phyloP scores from a whole-genome alignment of 2,329 filamentous ascomycete species.

The Pseudogymnoascus destructans region DNA sequence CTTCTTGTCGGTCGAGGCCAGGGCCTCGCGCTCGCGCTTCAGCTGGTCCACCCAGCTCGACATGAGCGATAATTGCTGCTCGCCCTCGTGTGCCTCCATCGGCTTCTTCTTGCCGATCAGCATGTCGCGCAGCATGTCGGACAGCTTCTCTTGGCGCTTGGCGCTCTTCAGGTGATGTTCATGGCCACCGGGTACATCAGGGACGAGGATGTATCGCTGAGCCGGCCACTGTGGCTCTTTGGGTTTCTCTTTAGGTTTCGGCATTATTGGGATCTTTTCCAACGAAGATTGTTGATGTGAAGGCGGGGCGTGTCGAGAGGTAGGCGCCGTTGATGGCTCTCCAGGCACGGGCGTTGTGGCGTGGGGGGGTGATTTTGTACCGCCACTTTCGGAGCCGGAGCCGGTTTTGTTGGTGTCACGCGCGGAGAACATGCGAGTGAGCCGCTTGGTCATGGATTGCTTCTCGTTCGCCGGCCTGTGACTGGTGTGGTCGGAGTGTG shows the following conservation, averaged over 20 bases:
- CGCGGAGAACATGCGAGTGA: slow-evolving; percentile 52
- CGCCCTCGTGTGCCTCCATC: slow-evolving; percentile 42
- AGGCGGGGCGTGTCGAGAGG: slow-evolving; percentile 20
- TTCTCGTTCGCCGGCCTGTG: slow-evolving; percentile 32
- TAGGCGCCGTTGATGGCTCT: slow-evolving; percentile 13
- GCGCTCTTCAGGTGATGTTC: slow-evolving; percentile 81
- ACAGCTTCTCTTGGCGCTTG: slow-evolving; percentile 86
- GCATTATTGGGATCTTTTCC: slow-evolving; percentile 18
- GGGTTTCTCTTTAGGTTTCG: slow-evolving; percentile 23
- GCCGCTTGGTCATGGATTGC: slow-evolving; percentile 48
- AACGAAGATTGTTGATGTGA: slow-evolving; percentile 21
- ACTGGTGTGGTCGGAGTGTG: slow-evolving; percentile 21
- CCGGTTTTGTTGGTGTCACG: slow-evolving; percentile 35
- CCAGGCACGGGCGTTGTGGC: slow-evolving; percentile 24
- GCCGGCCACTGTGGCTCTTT: slow-evolving; percentile 12
- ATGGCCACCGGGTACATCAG: slow-evolving; percentile 54
- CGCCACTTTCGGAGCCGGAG: slow-evolving; percentile 21
- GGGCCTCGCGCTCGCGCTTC: slow-evolving; percentile 72
- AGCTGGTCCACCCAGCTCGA: slow-evolving; percentile 93
- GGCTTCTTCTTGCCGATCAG: slow-evolving; percentile 66
- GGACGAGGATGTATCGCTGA: slow-evolving; percentile 38
- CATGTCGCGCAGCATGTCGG: slow-evolving; percentile 78
- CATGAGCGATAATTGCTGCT: slow-evolving; percentile 81
- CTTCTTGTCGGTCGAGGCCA: slow-evolving; percentile 58
- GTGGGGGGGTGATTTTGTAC: slow-evolving; percentile 17